A percentile compares a stretch with the other conserved stretches of the same genome.
These are phyloP conservation scores for Inga laurina DNA, from an alignment of 306 rosid genomes.

Conservation along the genomic window DNA sequence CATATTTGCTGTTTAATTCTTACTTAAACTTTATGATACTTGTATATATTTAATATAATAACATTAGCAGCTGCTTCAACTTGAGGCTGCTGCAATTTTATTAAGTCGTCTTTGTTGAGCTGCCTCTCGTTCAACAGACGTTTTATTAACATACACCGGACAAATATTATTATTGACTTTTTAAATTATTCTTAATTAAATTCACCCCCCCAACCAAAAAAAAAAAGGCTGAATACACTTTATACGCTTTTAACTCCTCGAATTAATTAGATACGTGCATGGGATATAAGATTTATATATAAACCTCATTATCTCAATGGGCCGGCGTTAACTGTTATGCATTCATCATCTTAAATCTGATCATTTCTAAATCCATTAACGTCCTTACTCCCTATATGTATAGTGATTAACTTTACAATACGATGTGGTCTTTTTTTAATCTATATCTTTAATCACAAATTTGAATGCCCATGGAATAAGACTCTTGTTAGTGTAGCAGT, in stretches of 20 bases:
- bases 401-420: too few species aligned
- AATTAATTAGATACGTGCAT: not conserved
- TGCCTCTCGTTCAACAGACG: not conserved
- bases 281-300: not conserved
- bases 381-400: not conserved
- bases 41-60: not conserved
- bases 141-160: not conserved
- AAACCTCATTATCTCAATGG: not conserved
- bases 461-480: slow-evolving; percentile 1
- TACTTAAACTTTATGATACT: not conserved
- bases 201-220: too few species aligned
- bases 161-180: not conserved
- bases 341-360: not conserved
- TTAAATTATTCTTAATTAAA: not conserved
- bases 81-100: not conserved
- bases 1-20: not conserved
- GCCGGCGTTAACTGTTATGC: not conserved
- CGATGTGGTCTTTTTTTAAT: not conserved
- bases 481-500: not conserved
- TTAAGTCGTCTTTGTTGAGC: slow-evolving; percentile 6
- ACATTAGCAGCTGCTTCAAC: not conserved
- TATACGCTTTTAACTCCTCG: not conserved
- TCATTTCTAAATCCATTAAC: not conserved
- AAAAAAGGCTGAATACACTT: too few species aligned
- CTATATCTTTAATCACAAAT: not conserved